Conservation (phyloP, 345 rosid species). For the Citrus australasica region DNA sequence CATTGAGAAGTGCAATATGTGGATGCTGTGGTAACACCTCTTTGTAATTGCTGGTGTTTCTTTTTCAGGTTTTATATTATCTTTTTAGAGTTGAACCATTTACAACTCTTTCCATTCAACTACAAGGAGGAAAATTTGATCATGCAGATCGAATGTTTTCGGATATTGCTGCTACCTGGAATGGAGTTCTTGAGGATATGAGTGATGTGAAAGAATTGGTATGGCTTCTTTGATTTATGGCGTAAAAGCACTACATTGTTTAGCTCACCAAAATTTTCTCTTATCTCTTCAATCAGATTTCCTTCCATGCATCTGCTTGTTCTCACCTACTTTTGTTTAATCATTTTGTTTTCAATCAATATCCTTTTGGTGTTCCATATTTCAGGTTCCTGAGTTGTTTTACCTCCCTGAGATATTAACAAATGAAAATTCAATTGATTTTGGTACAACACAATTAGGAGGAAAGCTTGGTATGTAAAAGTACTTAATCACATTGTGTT, state of each 20-base stretch:
- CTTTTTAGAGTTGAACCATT: slow-evolving; percentile 95
- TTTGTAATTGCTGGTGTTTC: slow-evolving; percentile 18
- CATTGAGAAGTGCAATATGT: neutral
- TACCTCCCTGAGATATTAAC: slow-evolving; percentile 93
- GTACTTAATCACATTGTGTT: slow-evolving; percentile 10
- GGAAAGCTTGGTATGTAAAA: slow-evolving; percentile 78
- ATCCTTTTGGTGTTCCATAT: slow-evolving; percentile 7
- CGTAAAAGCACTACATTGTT: slow-evolving; percentile 3
- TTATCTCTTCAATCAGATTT: neutral
- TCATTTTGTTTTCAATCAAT: slow-evolving; percentile 12
- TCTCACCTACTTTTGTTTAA: slow-evolving; percentile 9
- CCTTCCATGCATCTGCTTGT: slow-evolving; percentile 1
- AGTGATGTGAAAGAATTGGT: slow-evolving; percentile 99
- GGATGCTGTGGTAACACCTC: slow-evolving; percentile 11
- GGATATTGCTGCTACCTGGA: slow-evolving; percentile 89
- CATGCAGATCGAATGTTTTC: slow-evolving; percentile 98
- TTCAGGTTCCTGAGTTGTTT: slow-evolving; percentile 95
- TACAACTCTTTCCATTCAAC: slow-evolving; percentile 90
- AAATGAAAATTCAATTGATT: slow-evolving; percentile 82
- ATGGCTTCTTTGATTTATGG: slow-evolving; percentile 24
- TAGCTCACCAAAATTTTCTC: neutral
- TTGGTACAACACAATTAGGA: slow-evolving; percentile 92
- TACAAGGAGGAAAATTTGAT: slow-evolving; percentile 99
- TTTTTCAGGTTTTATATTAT: slow-evolving; percentile 82
- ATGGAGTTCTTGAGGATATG: slow-evolving; percentile 96